Percentiles rank a stretch among this genome's conserved stretches.
phyloP scores from a whole-genome alignment of 2,329 filamentous ascomycete genomes.

The Leptographium flavum region DNA sequence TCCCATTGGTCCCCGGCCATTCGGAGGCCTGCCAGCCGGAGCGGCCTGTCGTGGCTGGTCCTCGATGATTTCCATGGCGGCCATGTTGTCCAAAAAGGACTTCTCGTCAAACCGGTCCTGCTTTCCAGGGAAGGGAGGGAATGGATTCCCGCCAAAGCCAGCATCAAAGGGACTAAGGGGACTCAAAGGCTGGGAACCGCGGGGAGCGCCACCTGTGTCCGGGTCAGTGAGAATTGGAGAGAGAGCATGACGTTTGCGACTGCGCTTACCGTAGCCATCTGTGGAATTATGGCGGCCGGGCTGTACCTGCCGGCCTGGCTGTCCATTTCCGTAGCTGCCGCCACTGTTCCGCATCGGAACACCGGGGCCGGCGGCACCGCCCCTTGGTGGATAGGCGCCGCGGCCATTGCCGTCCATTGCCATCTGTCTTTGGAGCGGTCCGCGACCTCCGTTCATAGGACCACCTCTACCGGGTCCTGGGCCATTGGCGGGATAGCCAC shows the following conservation, averaged over 20 bases:
- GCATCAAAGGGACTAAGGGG: slow-evolving; percentile 14
- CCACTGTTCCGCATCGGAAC: slow-evolving; percentile 18
- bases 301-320: slow-evolving; percentile 11
- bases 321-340: slow-evolving; percentile 19
- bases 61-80: slow-evolving; percentile 22
- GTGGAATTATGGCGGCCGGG: not conserved
- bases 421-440: slow-evolving; percentile 27
- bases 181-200: slow-evolving; percentile 11
- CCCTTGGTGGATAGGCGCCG: slow-evolving; percentile 23
- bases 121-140: slow-evolving; percentile 28
- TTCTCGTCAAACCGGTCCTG: slow-evolving; percentile 26
- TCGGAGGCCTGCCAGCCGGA: not conserved
- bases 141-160: slow-evolving; percentile 26
- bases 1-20: slow-evolving; percentile 8
- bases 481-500: slow-evolving; percentile 27
- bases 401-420: slow-evolving; percentile 22
- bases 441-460: slow-evolving; percentile 28
- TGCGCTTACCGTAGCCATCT: not conserved
- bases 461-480: slow-evolving; percentile 21
- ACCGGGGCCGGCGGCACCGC: slow-evolving; percentile 17
- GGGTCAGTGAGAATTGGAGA: not conserved
- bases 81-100: slow-evolving; percentile 27
- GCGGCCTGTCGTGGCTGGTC: slow-evolving; percentile 12
- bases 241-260: not conserved
- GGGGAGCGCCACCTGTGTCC: slow-evolving; percentile 9